These are phyloP conservation scores for Aspergillus pseudonomiae DNA, from an alignment of 2,329 filamentous ascomycete species.

Conservation along the genomic window DNA sequence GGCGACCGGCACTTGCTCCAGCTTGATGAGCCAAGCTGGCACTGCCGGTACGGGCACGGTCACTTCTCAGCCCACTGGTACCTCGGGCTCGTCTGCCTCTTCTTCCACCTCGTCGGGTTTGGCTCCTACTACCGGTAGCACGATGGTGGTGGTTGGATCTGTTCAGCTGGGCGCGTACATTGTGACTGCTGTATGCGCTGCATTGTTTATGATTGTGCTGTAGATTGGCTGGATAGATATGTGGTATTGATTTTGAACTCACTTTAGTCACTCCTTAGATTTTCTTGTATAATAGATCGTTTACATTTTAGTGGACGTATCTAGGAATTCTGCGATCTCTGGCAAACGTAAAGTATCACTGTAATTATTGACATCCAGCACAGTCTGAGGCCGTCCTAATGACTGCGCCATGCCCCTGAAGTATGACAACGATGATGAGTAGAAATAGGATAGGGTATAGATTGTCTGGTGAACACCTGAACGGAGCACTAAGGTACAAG, in stretches of 20 bases:
- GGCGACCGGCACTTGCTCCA: constrained; percentile 41
- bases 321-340: neutral
- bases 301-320: neutral
- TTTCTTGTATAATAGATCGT: constrained; percentile 4
- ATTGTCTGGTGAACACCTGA: too few relatives aligned
- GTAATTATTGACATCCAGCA: neutral
- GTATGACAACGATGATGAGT: too few relatives aligned
- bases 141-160: constrained; percentile 8
- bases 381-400: neutral
- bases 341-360: neutral
- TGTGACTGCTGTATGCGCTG: constrained; percentile 46
- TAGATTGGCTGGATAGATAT: constrained; percentile 28
- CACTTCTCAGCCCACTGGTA: constrained; percentile 38
- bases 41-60: constrained; percentile 43
- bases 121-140: neutral
- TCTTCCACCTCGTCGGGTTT: constrained; percentile 19
- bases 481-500: too few relatives aligned
- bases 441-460: too few relatives aligned
- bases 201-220: constrained; percentile 51
- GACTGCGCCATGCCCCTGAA: too few relatives aligned
- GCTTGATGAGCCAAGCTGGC: constrained; percentile 45
- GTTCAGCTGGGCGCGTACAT: constrained; percentile 47
- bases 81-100: constrained; percentile 23
- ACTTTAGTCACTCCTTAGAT: neutral
- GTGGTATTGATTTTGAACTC: neutral